Base-by-base conservation (phyloP, 140 eudicot genomes). In the Oenanthe javanica region DNA sequence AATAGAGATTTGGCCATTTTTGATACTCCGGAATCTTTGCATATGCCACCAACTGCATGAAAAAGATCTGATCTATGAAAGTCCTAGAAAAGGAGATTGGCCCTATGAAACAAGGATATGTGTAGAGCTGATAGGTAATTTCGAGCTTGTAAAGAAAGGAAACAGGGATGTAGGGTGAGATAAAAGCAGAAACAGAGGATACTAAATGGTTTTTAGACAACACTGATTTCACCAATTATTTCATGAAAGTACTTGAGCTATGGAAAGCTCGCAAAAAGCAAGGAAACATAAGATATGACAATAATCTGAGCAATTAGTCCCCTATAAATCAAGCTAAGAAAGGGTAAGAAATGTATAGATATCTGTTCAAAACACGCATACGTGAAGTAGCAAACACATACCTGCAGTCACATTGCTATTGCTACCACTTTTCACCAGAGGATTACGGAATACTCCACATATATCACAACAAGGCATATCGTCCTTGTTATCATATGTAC, bases 401-500 rank as follows among this genome's bases (percentile, higher is more conserved):
- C 98, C 98, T 83, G 88, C 73, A 78, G 70, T 72, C 54, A 79
- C 75, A 74, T 86, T 83, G 50, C 85, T 87, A 74, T 69, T 85
- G 84, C 80, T 81, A 67, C 84, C 67, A 78, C 79, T 81, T 78
- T 82, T 91, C 69, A 87, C 86, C 88, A 93, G 82, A 49, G 97
- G 99, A 70, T 90, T 81, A 72, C 96, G 92, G 77, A 95, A 90
- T 45, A 92, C 97, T 45, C 99, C 97, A 86, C 99, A 95, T 73
- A 95, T 95, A 48, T 95, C 99, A 88, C 99, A 95, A 51, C 88
- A 84, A 77, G 91, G 84, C 97, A 89, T 89, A 64, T 80, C 77
- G 21, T 95, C 97, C 72, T 90, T 97, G 55, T 95, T 95, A 81
- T 95, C 97, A 81, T 75, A 95, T 70, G 99, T 95, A 82, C 99